Evolutionary conservation across 2,329 filamentous ascomycete genomes (phyloP), one percentile per base, ranked within the genome.

Genomic region (Byssoonygena ceratinophila): DNA sequence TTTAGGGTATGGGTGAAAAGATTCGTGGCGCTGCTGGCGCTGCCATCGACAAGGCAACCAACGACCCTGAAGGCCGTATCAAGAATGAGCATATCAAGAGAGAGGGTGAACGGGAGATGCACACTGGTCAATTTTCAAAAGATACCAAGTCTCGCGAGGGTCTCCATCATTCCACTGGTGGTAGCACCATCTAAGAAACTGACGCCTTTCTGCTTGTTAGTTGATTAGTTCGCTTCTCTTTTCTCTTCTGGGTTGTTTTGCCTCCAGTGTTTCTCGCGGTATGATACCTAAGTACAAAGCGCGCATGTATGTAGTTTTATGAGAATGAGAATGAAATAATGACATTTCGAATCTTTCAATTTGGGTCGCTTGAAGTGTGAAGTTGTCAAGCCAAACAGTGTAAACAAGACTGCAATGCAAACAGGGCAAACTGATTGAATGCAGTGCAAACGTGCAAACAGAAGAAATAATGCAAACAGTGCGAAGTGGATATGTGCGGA

Each of bases 1-100:
- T 55, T 25, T 57, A 72, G 67, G 69, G 70, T 6, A 61, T 63
- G 16, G 70, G 70, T 4, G 70, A 73, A 55, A 64, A 65, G 3
- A 57, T 72, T 31, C 68, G 70, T 16, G 70, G 70, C 3, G 63
- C 62, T 1, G 45, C 68, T 3, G 67, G 60, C 50, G 62, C 65
- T n/a, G 64, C 66, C 0, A 62, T 71, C 39, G 70, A 73, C 54
- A 60, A 63, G 48, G 59, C 66, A 4, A 69, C 71, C 56, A 64
- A 68, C 25, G 63, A 67, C 18, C 51, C 63, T 1, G 63, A 71
- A 25, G 64, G 66, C 4, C 65, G 61, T 1, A 59, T 57, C 12
- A 65, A 65, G 54, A 71, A 72, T 51, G 60, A 66, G 14, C 61
- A 58, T 7, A 68, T 71, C 58, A 64, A 67, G 1, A 55, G 60